Conservation (phyloP, 345 rosid genomes). For the Ceriops decandra region DNA sequence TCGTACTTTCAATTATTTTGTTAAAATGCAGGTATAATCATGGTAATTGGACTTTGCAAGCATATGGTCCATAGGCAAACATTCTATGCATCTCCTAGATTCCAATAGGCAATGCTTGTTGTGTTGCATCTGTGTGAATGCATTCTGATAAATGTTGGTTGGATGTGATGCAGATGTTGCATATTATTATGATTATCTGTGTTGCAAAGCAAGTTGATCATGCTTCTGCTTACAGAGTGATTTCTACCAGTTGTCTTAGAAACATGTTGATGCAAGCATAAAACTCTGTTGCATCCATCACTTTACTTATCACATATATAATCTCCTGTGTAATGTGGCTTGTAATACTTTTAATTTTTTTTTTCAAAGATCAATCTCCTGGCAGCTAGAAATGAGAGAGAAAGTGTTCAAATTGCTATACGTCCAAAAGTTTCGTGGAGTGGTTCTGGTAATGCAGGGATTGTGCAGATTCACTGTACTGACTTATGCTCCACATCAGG, state of each 20-base stretch:
- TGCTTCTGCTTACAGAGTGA: not conserved
- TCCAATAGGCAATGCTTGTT: no score
- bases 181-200: not conserved
- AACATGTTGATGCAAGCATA: not conserved
- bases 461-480: conserved; percentile 80
- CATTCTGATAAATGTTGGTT: not conserved
- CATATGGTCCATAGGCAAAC: no score
- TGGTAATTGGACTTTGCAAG: not conserved
- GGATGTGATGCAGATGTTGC: not conserved
- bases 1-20: conserved; percentile 6
- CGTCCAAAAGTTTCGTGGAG: conserved; percentile 94
- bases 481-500: conserved; percentile 79
- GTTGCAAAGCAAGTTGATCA: not conserved
- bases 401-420: conserved; percentile 86
- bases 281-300: not conserved
- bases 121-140: not conserved
- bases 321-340: not conserved
- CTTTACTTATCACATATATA: not conserved
- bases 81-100: not conserved
- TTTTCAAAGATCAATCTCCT: conserved; percentile 70
- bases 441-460: conserved; percentile 58
- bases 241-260: not conserved
- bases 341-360: conserved; percentile 8
- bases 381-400: conserved; percentile 97
- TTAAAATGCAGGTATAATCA: not conserved